These are phyloP conservation scores for Fragaria vesca DNA, from an alignment of 306 rosid species.

Conservation along the genomic window DNA sequence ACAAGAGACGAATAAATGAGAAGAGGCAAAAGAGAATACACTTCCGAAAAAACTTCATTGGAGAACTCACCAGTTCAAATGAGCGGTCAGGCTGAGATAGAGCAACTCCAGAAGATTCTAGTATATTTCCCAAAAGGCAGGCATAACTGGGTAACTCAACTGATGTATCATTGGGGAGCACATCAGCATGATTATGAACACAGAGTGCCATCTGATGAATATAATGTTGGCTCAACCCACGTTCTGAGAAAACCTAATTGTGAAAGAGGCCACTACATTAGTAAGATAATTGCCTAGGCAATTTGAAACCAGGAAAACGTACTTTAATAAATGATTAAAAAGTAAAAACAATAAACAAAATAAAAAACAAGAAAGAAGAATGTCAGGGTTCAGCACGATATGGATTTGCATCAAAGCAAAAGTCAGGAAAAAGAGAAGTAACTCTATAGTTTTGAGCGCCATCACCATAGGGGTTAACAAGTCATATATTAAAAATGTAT, in stretches of 20 bases:
- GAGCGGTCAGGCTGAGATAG: constrained; percentile 78
- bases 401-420: neutral
- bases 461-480: constrained; percentile 1
- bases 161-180: constrained; percentile 73
- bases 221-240: constrained; percentile 62
- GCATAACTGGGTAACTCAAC: constrained; percentile 82
- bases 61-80: constrained; percentile 63
- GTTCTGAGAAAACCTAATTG: constrained; percentile 57
- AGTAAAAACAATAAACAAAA: neutral
- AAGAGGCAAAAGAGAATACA: neutral
- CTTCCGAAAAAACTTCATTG: neutral
- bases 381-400: neutral
- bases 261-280: constrained; percentile 24
- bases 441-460: constrained; percentile 9
- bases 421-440: neutral
- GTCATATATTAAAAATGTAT: neutral
- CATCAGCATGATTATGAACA: constrained; percentile 57
- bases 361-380: neutral
- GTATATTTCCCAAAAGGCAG: constrained; percentile 90
- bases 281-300: neutral
- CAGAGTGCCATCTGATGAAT: constrained; percentile 73
- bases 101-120: constrained; percentile 76
- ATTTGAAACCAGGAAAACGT: constrained; percentile 6
- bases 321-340: neutral
- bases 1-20: neutral